phyloP scores from a whole-genome alignment of 2,329 filamentous ascomycete species.

The Tolypocladium capitatum region DNA sequence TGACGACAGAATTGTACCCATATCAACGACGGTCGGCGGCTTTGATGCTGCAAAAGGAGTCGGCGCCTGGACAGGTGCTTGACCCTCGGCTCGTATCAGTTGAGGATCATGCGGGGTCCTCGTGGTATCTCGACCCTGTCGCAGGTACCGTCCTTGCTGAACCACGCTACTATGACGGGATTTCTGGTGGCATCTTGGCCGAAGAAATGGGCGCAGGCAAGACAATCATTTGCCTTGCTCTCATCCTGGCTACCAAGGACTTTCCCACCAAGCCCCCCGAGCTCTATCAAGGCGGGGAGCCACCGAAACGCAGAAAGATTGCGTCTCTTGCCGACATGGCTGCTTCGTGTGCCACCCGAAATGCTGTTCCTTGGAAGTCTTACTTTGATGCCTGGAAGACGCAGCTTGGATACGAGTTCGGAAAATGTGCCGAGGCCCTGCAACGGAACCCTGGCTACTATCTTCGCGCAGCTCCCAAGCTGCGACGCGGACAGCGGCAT shows the following conservation, averaged over 20 bases:
- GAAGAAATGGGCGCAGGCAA: slow-evolving; percentile 79
- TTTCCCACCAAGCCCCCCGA: slow-evolving; percentile 55
- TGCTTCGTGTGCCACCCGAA: slow-evolving; percentile 51
- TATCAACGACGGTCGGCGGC: slow-evolving; percentile 75
- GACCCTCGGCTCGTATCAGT: slow-evolving; percentile 60
- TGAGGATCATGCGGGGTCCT: slow-evolving; percentile 43
- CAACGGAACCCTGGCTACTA: slow-evolving; percentile 47
- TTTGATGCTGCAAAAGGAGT: slow-evolving; percentile 72
- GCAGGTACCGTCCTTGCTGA: slow-evolving; percentile 48
- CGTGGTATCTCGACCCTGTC: slow-evolving; percentile 60
- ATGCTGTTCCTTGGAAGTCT: slow-evolving; percentile 56
- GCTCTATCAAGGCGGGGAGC: slow-evolving; percentile 33
- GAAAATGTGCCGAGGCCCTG: slow-evolving; percentile 42
- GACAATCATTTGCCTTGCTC: slow-evolving; percentile 69
- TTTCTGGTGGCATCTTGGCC: slow-evolving; percentile 63
- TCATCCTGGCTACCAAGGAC: slow-evolving; percentile 63
- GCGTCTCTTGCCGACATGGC: slow-evolving; percentile 64
- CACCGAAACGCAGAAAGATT: slow-evolving; percentile 29
- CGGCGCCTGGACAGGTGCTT: slow-evolving; percentile 45
- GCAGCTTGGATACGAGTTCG: slow-evolving; percentile 34
- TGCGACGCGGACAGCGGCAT: slow-evolving; percentile 13
- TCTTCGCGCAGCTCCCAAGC: slow-evolving; percentile 32
- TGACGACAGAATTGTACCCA: slow-evolving; percentile 54
- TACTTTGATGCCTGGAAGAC: slow-evolving; percentile 41
- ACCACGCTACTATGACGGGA: slow-evolving; percentile 60